Percentiles rank a stretch among this genome's conserved stretches.
Evolutionary conservation across 164 flowering plant species (phyloP).

Genomic region (Sextonia rubra): DNA sequence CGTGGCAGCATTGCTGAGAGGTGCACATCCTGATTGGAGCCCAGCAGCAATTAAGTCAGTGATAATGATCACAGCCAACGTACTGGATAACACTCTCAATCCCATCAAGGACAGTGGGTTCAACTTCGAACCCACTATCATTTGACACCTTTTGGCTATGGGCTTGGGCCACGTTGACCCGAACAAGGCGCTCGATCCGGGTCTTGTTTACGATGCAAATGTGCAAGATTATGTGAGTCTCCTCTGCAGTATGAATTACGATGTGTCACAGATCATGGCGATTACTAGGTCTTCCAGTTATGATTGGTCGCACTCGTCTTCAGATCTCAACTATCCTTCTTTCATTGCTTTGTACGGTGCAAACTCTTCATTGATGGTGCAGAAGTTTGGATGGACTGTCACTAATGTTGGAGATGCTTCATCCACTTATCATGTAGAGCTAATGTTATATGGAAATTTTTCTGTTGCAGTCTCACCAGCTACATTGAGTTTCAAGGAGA

Average conservation of each 20-base stretch:
- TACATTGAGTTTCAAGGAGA: constrained; percentile 34
- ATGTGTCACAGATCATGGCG: constrained; percentile 13
- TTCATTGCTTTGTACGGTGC: constrained; percentile 29
- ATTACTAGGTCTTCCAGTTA: constrained; percentile 30
- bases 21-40: constrained; percentile 5
- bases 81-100: neutral
- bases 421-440: constrained; percentile 32
- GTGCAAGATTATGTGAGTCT: constrained; percentile 2
- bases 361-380: neutral
- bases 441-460: constrained; percentile 22
- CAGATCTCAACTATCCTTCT: constrained; percentile 58
- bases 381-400: constrained; percentile 44
- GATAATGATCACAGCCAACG: constrained; percentile 3
- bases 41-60: constrained; percentile 13
- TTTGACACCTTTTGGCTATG: neutral
- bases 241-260: constrained; percentile 6
- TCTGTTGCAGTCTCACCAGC: constrained; percentile 41
- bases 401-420: constrained; percentile 48
- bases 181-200: constrained; percentile 3
- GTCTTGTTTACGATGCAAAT: constrained; percentile 3
- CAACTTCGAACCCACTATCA: neutral
- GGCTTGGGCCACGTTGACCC: constrained; percentile 8
- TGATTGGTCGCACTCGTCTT: constrained; percentile 17
- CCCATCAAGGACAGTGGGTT: neutral
- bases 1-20: constrained; percentile 3